Conservation (phyloP, 2,329 filamentous ascomycete species). For the Dothideomycetes sp. region DNA sequence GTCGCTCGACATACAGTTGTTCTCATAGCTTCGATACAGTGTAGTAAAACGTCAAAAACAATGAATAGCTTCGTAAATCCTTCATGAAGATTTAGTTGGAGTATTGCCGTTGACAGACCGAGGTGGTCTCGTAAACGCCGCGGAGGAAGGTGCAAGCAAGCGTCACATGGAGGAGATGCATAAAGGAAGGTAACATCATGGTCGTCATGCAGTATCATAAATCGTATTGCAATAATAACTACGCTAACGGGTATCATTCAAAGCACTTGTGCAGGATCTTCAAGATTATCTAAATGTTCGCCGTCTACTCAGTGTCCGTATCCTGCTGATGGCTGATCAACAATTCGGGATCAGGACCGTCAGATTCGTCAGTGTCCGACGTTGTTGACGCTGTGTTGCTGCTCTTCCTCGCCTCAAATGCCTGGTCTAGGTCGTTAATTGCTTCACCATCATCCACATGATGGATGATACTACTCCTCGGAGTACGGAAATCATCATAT, state of each 20-base stretch:
- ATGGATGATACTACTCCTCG: conserved; percentile 3
- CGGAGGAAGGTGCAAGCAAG: no score
- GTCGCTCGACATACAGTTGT: no score
- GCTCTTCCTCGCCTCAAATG: conserved; percentile 19
- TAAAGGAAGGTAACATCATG: no score
- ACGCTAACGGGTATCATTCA: conserved; percentile 4
- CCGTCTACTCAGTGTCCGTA: neutral
- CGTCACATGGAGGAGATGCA: no score
- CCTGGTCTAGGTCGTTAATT: conserved; percentile 21
- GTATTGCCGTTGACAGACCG: no score
- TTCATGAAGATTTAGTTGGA: no score
- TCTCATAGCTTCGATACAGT: no score
- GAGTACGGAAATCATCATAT: conserved; percentile 3
- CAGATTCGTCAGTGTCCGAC: conserved; percentile 19
- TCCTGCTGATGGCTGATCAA: conserved; percentile 36
- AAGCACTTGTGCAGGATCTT: neutral
- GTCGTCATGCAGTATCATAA: no score
- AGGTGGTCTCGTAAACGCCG: no score
- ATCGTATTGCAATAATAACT: no score
- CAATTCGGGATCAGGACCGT: conserved; percentile 28
- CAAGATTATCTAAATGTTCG: neutral
- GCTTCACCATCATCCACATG: conserved; percentile 14
- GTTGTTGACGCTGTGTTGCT: conserved; percentile 11
- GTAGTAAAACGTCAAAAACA: no score
- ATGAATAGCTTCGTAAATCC: no score